A percentile compares a stretch with the other conserved stretches of the same genome.
These are phyloP conservation scores for Elongisporangium senticosum DNA, from an alignment of 352 stramenopile species.

Conservation along the genomic window DNA sequence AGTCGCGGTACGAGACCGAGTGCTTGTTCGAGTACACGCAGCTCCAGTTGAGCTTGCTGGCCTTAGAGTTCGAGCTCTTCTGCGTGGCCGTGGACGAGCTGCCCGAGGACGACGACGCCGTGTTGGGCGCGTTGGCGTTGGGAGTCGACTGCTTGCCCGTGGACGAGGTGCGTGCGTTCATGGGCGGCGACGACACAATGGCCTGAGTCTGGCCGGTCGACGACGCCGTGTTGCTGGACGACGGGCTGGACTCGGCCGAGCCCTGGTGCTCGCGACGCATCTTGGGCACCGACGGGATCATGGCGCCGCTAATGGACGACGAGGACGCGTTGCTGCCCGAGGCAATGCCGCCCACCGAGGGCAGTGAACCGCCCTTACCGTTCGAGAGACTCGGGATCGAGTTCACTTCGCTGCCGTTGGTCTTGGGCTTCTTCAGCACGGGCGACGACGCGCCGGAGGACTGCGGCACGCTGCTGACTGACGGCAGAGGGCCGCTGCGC, in stretches of 20 bases:
- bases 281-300: conserved; percentile 46
- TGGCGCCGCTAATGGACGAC: conserved; percentile 3
- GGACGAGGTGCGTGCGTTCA: conserved; percentile 12
- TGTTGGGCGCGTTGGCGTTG: conserved; percentile 11
- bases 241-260: conserved; percentile 54
- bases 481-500: conserved; percentile 13
- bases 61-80: conserved; percentile 76
- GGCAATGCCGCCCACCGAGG: conserved; percentile 28
- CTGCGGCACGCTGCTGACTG: conserved; percentile 17
- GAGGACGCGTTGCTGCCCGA: conserved; percentile 15
- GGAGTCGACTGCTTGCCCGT: conserved; percentile 15
- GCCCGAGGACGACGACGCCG: conserved; percentile 24
- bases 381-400: conserved; percentile 67
- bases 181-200: conserved; percentile 23
- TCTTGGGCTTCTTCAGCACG: conserved; percentile 76
- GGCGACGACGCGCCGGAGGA: conserved; percentile 41
- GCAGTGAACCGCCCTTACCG: conserved; percentile 43
- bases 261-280: conserved; percentile 51
- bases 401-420: conserved; percentile 38
- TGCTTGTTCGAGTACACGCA: conserved; percentile 74
- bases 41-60: conserved; percentile 82
- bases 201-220: conserved; percentile 10
- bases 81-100: conserved; percentile 46
- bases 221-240: conserved; percentile 21
- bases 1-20: conserved; percentile 66